These are phyloP conservation scores for Cyphellophora attinorum DNA, from an alignment of 2,329 filamentous ascomycete genomes.

Conservation along the genomic window DNA sequence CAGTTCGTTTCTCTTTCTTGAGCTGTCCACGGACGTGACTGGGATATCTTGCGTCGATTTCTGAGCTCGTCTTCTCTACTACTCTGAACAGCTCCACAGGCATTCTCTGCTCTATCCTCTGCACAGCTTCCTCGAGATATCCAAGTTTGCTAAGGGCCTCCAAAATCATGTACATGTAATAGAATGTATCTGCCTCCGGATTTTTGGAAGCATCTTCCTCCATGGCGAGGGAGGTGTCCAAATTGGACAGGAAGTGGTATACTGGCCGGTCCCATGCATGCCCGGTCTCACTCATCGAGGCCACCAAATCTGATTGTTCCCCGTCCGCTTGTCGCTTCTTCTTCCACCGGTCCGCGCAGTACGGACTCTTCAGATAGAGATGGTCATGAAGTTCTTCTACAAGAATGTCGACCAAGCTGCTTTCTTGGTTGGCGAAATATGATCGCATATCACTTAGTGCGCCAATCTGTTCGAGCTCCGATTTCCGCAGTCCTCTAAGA, in stretches of 20 bases:
- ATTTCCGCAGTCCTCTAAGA: constrained; percentile 69
- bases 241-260: constrained; percentile 47
- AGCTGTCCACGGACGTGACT: constrained; percentile 52
- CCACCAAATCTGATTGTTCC: constrained; percentile 18
- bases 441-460: constrained; percentile 75
- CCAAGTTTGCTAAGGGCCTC: constrained; percentile 87
- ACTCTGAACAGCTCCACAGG: constrained; percentile 90
- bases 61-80: constrained; percentile 88
- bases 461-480: constrained; percentile 84
- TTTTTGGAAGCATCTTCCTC: constrained; percentile 86
- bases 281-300: not conserved
- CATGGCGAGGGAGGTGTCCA: constrained; percentile 48
- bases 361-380: constrained; percentile 93
- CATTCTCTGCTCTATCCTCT: constrained; percentile 82
- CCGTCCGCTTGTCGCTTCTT: constrained; percentile 41
- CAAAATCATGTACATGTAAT: constrained; percentile 78
- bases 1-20: constrained; percentile 38
- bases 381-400: constrained; percentile 98
- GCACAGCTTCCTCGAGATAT: constrained; percentile 73
- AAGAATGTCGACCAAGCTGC: constrained; percentile 81
- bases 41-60: constrained; percentile 89
- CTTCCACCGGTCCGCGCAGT: constrained; percentile 95
- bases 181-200: constrained; percentile 89
- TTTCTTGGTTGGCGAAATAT: constrained; percentile 90
- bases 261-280: constrained; percentile 44